Conservation (phyloP, 2,329 filamentous ascomycete species). For the Ciborinia camelliae region DNA sequence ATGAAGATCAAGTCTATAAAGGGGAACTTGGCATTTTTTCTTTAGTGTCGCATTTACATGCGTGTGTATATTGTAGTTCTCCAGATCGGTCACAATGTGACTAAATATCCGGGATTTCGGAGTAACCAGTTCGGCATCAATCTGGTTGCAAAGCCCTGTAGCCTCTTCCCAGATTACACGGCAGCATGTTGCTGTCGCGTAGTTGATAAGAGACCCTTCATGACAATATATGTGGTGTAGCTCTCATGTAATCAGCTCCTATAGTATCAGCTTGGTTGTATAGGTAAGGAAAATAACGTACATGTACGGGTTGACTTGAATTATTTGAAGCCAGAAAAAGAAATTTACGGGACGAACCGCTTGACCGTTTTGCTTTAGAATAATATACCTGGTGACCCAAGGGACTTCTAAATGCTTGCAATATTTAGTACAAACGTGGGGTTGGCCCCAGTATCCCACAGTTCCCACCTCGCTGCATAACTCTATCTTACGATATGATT, state of each 20-base stretch:
- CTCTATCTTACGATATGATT: background rate
- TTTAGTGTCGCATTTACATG: background rate
- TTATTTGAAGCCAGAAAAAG: background rate
- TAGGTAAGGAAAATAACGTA: background rate
- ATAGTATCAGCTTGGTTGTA: background rate
- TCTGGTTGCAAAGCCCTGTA: background rate
- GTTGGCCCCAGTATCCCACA: background rate
- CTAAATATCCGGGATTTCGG: background rate
- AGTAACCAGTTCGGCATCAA: background rate
- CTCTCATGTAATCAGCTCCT: background rate
- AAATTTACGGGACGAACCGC: slow-evolving; percentile 5
- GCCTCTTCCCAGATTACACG: background rate
- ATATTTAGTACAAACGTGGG: slow-evolving; percentile 1
- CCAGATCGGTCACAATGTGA: slow-evolving; percentile 18
- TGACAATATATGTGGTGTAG: background rate
- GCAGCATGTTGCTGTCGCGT: background rate
- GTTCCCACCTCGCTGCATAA: slow-evolving; percentile 7
- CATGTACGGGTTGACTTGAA: background rate
- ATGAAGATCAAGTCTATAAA: background rate
- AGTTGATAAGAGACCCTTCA: background rate
- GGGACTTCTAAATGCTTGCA: slow-evolving; percentile 1
- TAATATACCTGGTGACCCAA: background rate
- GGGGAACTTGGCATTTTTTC: background rate
- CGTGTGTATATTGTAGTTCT: background rate
- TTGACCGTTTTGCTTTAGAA: slow-evolving; percentile 7